A percentile compares a stretch with the other conserved stretches of the same genome.
phyloP scores from a whole-genome alignment of 192 early-diverging fungal species.

The Backusella australiensis region DNA sequence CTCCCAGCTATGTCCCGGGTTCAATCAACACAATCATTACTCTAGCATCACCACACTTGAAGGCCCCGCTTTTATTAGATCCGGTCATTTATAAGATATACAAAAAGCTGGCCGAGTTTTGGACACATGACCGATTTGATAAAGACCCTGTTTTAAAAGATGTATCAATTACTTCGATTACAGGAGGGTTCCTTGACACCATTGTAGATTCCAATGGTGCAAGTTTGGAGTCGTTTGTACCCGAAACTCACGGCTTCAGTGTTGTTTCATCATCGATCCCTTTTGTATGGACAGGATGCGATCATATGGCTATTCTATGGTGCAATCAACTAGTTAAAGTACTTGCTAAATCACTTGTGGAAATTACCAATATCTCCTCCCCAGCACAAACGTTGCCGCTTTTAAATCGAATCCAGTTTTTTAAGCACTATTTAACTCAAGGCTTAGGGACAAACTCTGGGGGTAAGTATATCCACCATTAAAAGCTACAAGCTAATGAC shows the following conservation, averaged over 20 bases:
- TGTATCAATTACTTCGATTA: constrained; percentile 82
- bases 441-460: background rate
- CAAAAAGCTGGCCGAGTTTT: constrained; percentile 62
- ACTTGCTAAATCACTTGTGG: constrained; percentile 53
- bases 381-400: constrained; percentile 55
- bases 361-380: constrained; percentile 61
- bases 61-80: constrained; percentile 77
- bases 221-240: constrained; percentile 63
- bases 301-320: constrained; percentile 89
- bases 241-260: constrained; percentile 68
- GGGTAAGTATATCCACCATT: background rate
- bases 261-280: constrained; percentile 77
- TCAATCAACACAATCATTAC: constrained; percentile 84
- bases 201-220: constrained; percentile 80
- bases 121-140: constrained; percentile 48
- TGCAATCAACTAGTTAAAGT: constrained; percentile 86
- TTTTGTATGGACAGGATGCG: constrained; percentile 83
- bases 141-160: constrained; percentile 36
- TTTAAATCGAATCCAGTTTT: constrained; percentile 54
- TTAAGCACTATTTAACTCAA: constrained; percentile 50
- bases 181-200: constrained; percentile 85
- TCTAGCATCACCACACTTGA: constrained; percentile 82
- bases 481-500: no score
- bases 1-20: constrained; percentile 66
- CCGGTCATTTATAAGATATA: constrained; percentile 62